Evolutionary conservation across 495 filamentous ascomycete species (phyloP), one percentile per base, ranked within the genome.

Genomic region (Massariosphaeria phaeospora): DNA sequence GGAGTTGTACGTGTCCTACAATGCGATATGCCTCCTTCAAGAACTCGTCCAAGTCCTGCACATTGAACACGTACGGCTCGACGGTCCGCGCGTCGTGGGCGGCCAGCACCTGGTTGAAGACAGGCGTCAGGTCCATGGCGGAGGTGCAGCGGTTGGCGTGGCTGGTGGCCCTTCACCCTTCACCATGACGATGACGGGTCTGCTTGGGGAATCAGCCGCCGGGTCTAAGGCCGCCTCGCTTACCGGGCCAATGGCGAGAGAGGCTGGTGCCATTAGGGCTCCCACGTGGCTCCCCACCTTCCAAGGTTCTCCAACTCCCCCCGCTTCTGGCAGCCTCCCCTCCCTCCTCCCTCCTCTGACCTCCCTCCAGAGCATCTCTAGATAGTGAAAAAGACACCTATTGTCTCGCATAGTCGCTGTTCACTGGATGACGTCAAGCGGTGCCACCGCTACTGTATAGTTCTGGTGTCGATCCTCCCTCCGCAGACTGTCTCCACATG

Each of bases 1-100:
- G 11, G 12, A 2, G 33, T 18, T n/a, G 35, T 58, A 59, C 56
- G 61, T 53, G 51, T 46, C 82, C 65, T 72, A 94, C 93, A 63
- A 98, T 98, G 70, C 84, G 80, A 71, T 95, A 89, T 41, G 93
- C 93, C 74, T 97, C 94, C 70, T 93, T 91, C 27, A 98, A 77
- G 67, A 97, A 98, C 71, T 88, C 86, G 67, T 96, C 89, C 44
- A 86, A 73, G 33, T 70, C 72, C 30, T 78, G 68, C 6, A 77
- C 65, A 42, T 69, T 68, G 44, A 69, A 72, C 18, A 67, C 61
- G 25, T 69, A 62, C 21, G 64, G 67, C 31, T 67, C 65, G 11
- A 75, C 70, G 5, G 74, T 73, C 12, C 68, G 70, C 18, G 75
- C 71, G 62, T 78, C 72, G 50, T 80, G 80, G 51, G 73, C 67